Evolutionary conservation across 257 asterid species (phyloP), one percentile per base, ranked within the genome.

Genomic region (Leptodermis oblonga): DNA sequence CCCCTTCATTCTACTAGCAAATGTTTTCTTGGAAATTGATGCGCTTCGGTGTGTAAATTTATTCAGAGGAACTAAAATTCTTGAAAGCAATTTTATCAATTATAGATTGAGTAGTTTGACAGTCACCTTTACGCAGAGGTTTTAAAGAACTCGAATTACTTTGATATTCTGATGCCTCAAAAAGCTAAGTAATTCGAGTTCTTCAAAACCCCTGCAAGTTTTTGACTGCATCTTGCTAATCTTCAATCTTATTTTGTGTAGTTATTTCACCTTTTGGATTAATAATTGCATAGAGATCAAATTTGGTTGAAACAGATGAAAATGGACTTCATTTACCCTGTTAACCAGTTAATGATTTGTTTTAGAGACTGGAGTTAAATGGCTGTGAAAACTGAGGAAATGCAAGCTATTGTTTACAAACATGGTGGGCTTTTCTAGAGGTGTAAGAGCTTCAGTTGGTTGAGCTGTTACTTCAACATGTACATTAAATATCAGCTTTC

Each of bases 401-500:
- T 60, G 41, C 11, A 46, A 45, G 31, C 26, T 41, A 43, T 25
- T 20, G 48, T 62, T 31, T 9, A 53, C 28, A 42, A n/a, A 39
- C 43, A 53, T 60, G 61, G 37, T 75, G 84, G 73, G 74, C 67
- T 65, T 62, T 18, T 66, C 37, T 61, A 45, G 67, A 74, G 62
- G 53, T 46, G 34, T 72, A 36, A 36, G 37, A 39, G 67, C n/a
- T 49, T 34, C 5, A 56, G 46, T 59, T 74, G 59, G 26, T 63
- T 65, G 3, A 67, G 62, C 23, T 63, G 68, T 67, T 71, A 67
- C 41, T 79, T 74, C 25, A 65, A 71, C 41, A 90, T 92, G 97
- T 82, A 80, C 33, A 74, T 72, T 30, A 85, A 79, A 46, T 67
- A 70, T 39, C 82, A 80, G 31, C 77, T 80, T 67, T n/a, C 46